Evolutionary conservation across 2,329 filamentous ascomycete genomes (phyloP), one percentile per base, ranked within the genome.

Genomic region (Kalmusia sp.): DNA sequence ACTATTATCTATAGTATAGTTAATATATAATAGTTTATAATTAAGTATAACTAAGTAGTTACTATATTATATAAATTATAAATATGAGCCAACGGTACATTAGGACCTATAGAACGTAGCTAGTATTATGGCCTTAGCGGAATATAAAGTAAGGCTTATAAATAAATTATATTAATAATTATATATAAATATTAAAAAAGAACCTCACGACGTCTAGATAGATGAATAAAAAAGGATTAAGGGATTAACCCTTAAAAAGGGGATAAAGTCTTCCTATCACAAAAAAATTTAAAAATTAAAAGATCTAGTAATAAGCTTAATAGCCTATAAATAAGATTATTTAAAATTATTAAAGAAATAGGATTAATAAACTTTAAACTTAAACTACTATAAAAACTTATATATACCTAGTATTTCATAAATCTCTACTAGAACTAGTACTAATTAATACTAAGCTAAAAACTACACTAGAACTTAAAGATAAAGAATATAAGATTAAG

Each of bases 171-270:
- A 34, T 35, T 38, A 21, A 17, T 8, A 34, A 5, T 24, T 37
- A 21, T 11, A 15, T 25, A 30, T 22, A 34, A 40, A 38, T 7
- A 52, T 46, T 25, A 46, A 4, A 4, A 2, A 47, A 17, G 11
- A 7, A 17, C 19, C 12, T 37, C 11, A 24, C 15, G 40, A 25
- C 28, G 47, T 39, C 12, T 9, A 39, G 34, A 52, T 24, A 40
- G 12, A 11, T 19, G 11, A 41, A 41, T 28, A 41, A 41, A 14
- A 41, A 41, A 30, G 22, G 14, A 41, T 52, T 52, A 52, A 46
- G 41, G 19, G 40, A 52, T 41, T 41, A 52, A 52, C 19, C 22
- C 21, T 52, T 52, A 37, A 47, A n/a, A 47, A 17, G 12, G 30
- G 12, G 22, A 47, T 27, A 47, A 47, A 47, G 43, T 47, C 25